phyloP scores from a whole-genome alignment of 2,329 filamentous ascomycete species.

The Trichoderma atrobrunneum region DNA sequence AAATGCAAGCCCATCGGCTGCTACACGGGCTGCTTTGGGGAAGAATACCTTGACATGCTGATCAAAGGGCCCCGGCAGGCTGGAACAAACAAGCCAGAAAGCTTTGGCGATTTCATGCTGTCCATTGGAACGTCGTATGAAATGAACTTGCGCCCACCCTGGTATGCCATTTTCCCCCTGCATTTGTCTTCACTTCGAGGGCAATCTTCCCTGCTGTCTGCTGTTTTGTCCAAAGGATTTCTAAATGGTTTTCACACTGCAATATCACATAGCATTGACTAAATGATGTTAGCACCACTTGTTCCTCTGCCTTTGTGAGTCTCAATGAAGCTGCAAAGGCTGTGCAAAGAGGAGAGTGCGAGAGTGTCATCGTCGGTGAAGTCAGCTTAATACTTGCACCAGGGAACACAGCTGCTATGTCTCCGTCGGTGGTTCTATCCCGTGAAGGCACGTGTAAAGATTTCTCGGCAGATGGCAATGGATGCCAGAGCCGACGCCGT shows the following conservation, averaged over 20 bases:
- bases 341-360: not conserved
- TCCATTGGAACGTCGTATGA: not conserved
- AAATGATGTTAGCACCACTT: not conserved
- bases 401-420: not conserved
- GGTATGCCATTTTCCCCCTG: not conserved
- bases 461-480: not conserved
- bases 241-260: not conserved
- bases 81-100: not conserved
- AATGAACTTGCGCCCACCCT: not conserved
- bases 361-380: not conserved
- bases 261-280: not conserved
- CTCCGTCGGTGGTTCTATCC: not conserved
- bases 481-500: not conserved
- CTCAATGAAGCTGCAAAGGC: not conserved
- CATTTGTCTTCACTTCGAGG: not conserved
- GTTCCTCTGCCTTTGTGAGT: not conserved
- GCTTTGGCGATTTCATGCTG: not conserved
- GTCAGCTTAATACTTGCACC: not conserved
- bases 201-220: not conserved
- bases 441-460: not conserved
- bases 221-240: not conserved
- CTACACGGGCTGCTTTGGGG: not conserved
- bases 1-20: not conserved
- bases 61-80: not conserved
- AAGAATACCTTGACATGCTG: not conserved